Evolutionary conservation across 2,329 filamentous ascomycete species (phyloP), one percentile per base, ranked within the genome.

Genomic region (Ophiostoma australiae): DNA sequence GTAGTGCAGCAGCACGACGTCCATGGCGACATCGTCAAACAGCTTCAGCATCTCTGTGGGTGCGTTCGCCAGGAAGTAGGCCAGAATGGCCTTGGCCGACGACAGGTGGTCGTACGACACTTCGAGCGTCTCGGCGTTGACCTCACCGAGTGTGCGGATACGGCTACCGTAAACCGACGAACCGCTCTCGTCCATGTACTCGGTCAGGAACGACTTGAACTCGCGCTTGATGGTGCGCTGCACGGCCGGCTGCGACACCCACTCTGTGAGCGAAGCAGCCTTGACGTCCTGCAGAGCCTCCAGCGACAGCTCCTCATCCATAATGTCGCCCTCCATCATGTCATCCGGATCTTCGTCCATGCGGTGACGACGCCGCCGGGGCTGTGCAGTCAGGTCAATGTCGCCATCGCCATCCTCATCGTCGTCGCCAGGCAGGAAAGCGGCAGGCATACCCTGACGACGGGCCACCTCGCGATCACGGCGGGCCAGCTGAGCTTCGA

Each of bases 261-360:
- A 99, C 75, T 99, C 95, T 0, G 93, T 96, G 77, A 99, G 84
- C 75, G 91, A 97, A 23, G 93, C 87, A 23, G 95, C 93, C 80
- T 99, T 99, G 74, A 98, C 90, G 79, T 99, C 95, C 73, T 91
- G 89, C 61, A 99, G 84, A 15, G 92, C 93, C 80, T 98, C 94
- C 0, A 98, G 86, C 1, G 94, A 94, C 27, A 99, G 86, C 80
- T 98, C 94, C 79, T 97, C 94, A 74, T 96, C 92, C 91, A 98
- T 94, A 74, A 97, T 93, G 77, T 97, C 93, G 67, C 91, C 92
- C 72, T 90, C 92, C 89, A 97, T 93, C 73, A 94, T 91, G 75
- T 97, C 94, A 75, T 97, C 94, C 15, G 90, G 89, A 58, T 97
- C 93, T 80, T 99, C 96, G 74, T 99, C 95, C 77, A 98, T 99